Conservation (phyloP, 495 filamentous ascomycete genomes). For the Hamigera avellanea region DNA sequence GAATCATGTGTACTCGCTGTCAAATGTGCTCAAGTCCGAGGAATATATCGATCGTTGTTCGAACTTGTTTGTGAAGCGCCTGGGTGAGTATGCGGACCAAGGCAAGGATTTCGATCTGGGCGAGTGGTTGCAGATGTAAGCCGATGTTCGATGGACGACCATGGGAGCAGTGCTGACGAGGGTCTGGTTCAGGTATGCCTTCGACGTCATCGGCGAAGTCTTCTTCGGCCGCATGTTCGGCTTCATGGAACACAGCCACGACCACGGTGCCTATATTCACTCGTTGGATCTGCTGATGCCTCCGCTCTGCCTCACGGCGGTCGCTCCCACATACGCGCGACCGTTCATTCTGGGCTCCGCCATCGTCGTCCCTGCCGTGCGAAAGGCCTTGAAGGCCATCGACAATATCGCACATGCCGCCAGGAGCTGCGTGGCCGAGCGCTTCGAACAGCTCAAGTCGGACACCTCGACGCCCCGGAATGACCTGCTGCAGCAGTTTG, state of each 20-base stretch:
- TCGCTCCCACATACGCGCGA: conserved; percentile 5
- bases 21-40: conserved; percentile 11
- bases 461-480: neutral
- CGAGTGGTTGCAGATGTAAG: conserved; percentile 2
- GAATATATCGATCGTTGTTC: conserved; percentile 9
- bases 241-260: conserved; percentile 11
- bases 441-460: no score
- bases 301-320: conserved; percentile 3
- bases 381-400: conserved; percentile 6
- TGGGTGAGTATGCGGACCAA: conserved; percentile 8
- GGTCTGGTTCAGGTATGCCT: conserved; percentile 7
- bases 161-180: no score
- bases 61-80: conserved; percentile 7
- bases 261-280: conserved; percentile 8
- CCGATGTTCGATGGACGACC: no score
- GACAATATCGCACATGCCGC: conserved; percentile 5
- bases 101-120: conserved; percentile 8
- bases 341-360: conserved; percentile 2
- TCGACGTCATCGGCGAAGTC: conserved; percentile 16
- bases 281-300: conserved; percentile 9
- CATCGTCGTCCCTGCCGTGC: conserved; percentile 4
- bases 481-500: conserved; percentile 1
- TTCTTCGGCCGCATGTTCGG: conserved; percentile 15
- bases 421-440: conserved; percentile 1
- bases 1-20: conserved; percentile 11